phyloP scores from a whole-genome alignment of 2,329 filamentous ascomycete species.

The Trichoderma brevicompactum region DNA sequence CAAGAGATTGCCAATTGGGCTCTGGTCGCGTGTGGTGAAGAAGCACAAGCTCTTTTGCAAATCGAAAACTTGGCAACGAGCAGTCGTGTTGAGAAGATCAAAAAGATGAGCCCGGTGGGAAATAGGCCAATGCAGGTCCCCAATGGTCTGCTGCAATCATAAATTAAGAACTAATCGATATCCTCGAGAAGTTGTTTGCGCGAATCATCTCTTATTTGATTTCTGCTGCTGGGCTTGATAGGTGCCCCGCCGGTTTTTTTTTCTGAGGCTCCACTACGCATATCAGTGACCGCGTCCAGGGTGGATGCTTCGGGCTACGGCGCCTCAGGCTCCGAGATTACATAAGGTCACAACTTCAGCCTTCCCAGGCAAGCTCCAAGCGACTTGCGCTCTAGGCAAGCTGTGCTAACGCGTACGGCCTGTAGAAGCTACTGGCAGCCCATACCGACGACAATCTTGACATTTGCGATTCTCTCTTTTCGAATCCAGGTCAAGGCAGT shows the following conservation, averaged over 20 bases:
- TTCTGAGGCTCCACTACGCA: conserved; percentile 23
- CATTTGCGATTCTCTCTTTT: conserved; percentile 25
- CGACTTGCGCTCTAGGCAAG: conserved; percentile 51
- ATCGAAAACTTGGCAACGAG: background rate
- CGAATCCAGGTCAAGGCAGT: conserved; percentile 1
- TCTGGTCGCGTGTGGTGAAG: conserved; percentile 17
- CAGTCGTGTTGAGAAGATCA: background rate
- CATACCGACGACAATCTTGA: conserved; percentile 4
- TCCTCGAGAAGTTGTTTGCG: conserved; percentile 21
- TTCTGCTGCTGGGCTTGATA: conserved; percentile 16
- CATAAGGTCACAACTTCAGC: conserved; percentile 42
- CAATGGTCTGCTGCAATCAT: conserved; percentile 13
- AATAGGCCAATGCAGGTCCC: conserved; percentile 25
- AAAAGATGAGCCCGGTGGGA: background rate
- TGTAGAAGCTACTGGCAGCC: conserved; percentile 33
- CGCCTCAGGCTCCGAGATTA: conserved; percentile 41
- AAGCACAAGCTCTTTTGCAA: background rate
- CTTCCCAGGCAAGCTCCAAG: conserved; percentile 36
- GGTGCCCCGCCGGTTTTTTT: conserved; percentile 28
- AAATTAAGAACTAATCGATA: conserved; percentile 13
- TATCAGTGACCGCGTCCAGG: conserved; percentile 2
- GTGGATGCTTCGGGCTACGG: background rate
- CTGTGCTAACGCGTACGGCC: conserved; percentile 52
- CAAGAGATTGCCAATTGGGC: conserved; percentile 6
- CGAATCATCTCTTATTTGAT: conserved; percentile 21